Evolutionary conservation across 129 eudicot species (phyloP).

Genomic region (Saussurea involucrata): DNA sequence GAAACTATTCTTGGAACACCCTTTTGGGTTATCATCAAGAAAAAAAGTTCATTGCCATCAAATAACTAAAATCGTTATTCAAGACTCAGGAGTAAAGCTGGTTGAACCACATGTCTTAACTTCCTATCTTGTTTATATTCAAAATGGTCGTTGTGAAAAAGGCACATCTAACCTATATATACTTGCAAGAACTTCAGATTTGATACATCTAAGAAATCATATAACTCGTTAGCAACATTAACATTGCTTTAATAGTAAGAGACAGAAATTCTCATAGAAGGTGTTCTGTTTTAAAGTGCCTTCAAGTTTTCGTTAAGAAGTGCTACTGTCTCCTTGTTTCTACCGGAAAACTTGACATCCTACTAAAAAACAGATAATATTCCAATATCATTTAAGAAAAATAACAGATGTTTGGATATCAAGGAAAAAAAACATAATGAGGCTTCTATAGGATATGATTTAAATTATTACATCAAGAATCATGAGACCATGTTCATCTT

Average conservation of each 20-base stretch:
- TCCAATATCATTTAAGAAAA: too few species aligned
- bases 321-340: too few species aligned
- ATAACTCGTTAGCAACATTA: neutral
- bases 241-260: neutral
- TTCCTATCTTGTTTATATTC: neutral
- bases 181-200: neutral
- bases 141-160: neutral
- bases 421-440: conserved; percentile 3
- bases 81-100: too few species aligned
- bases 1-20: too few species aligned
- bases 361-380: too few species aligned
- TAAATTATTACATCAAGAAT: neutral
- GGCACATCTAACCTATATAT: neutral
- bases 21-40: too few species aligned
- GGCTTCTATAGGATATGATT: neutral
- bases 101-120: too few species aligned
- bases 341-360: too few species aligned
- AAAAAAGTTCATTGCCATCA: too few species aligned
- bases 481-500: neutral
- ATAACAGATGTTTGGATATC: too few species aligned
- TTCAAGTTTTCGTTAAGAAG: neutral
- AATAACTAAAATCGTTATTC: too few species aligned
- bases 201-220: neutral
- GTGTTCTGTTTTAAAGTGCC: neutral
- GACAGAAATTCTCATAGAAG: neutral